Base-by-base conservation (phyloP, 495 filamentous ascomycete species). In the Hyphodiscus hymeniophilus region DNA sequence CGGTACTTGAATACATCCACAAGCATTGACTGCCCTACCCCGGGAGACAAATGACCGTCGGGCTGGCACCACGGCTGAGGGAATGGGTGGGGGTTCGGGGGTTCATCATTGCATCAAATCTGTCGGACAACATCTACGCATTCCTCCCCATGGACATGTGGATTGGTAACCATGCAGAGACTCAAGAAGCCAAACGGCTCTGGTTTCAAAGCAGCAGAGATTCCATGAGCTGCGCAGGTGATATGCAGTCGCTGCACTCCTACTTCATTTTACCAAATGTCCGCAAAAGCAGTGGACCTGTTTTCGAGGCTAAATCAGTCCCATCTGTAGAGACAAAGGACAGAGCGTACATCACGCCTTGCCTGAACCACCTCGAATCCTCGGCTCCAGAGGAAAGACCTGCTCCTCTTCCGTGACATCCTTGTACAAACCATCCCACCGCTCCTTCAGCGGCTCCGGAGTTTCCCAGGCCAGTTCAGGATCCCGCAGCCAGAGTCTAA, bases 401-500 rank as follows among this genome's bases (percentile, higher is more conserved):
- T 73, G 64, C 17, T 66, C 68, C 28, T 77, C 72, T 11, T 64
- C 62, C 3, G 55, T 68, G 26, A 80, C 66, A 22, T 66, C 69
- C 12, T 67, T 65, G 51, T 75, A 80, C 3, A 82, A 61, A 5
- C 65, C 62, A 39, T 71, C 67, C 75, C 75, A 80, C 4, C 68
- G 62, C 20, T 63, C 57, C 41, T 61, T 58, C 34, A 78, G 62
- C 10, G 58, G 63, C 13, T 61, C 56, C 0, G 79, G 79, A 8
- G 69, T 76, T 38, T 67, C 51, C 76, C 77, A 81, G 1, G 72
- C 71, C 43, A 71, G 62, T 42, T 79, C 75, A 1, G 72, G 67
- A 41, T 80, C 73, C 11, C 74, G 68, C 42, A 82, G 57, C 77
- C 76, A 82, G 11, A 81, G 58, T 5, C 77, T 62, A 10, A 81